A percentile compares a stretch with the other conserved stretches of the same genome.
Evolutionary conservation across 805 yeast species (phyloP).

Genomic region (Priceomyces haplophilus): DNA sequence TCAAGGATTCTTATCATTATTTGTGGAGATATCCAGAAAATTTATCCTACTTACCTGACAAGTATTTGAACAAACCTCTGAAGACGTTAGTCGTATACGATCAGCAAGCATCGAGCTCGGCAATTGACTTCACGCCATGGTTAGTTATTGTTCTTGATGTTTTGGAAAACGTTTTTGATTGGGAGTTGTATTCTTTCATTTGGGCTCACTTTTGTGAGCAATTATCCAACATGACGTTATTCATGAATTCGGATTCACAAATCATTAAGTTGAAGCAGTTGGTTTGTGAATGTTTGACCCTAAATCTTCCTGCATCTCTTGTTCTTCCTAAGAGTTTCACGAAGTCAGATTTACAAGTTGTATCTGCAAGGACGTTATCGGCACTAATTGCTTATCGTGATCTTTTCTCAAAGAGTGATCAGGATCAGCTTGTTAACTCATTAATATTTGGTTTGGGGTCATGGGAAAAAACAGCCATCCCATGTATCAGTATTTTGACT

Average conservation of each 20-base stretch:
- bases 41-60: constrained; percentile 45
- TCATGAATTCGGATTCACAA: constrained; percentile 37
- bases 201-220: constrained; percentile 73
- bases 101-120: constrained; percentile 4
- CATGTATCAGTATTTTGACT: constrained; percentile 72
- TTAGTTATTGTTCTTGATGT: constrained; percentile 47
- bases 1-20: constrained; percentile 16
- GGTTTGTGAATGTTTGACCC: constrained; percentile 57
- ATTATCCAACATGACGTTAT: constrained; percentile 54
- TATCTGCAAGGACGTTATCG: constrained; percentile 58
- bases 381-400: constrained; percentile 60
- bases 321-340: constrained; percentile 43
- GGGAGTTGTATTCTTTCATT: constrained; percentile 69
- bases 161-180: constrained; percentile 52
- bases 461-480: constrained; percentile 76
- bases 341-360: constrained; percentile 64
- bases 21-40: constrained; percentile 65
- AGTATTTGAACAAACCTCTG: constrained; percentile 41
- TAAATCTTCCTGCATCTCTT: constrained; percentile 44
- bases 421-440: constrained; percentile 61
- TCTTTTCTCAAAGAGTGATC: constrained; percentile 51
- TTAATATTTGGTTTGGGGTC: constrained; percentile 61
- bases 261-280: constrained; percentile 42
- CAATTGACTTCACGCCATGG: constrained; percentile 51
- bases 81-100: constrained; percentile 19